Evolutionary conservation across 2,329 filamentous ascomycete genomes (phyloP), one percentile per base, ranked within the genome.

Genomic region (Ceratocystiopsis sp.): DNA sequence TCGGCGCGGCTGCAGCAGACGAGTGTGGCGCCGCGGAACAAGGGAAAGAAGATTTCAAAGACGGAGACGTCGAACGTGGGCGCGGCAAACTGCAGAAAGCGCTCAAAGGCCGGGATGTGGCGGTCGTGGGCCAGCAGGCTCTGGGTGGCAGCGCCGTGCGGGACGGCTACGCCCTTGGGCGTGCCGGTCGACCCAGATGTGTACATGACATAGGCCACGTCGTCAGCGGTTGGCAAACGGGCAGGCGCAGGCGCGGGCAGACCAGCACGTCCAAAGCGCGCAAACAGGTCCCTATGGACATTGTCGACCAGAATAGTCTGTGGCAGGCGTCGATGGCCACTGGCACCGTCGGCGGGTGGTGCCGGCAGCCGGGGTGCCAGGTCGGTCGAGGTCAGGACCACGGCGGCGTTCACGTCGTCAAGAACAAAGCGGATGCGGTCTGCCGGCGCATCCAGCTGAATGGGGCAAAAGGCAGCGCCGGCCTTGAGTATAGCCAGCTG

Each of bases 31-130:
- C 81, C 81, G 45, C 84, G 69, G 48, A 78, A 80, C 15, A 87
- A 64, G 0, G 87, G 82, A 50, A 94, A 94, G 66, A 94, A 94
- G 8, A 93, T 87, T 56, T 95, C 87, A 56, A 95, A 95, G 7
- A 94, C 80, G 0, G 84, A 93, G 9, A 95, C 87, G 58, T 95
- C 87, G 56, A 95, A 95, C 0, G 86, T 94, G 1, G 87, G 84
- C 3, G 85, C 80, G 5, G 87, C 87, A 57, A 94, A 94, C 57
- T 95, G 87, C 1, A 95, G 69, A 57, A 95, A 94, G 38, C 85
- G 73, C 15, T 66, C 66, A 55, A 94, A 94, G 0, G 42, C 35
- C 2, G 87, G 87, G 36, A 95, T 78, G 52, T 87, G 76, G 39
- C 64, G 68, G 53, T 93, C 70, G 55, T 95, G 87, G 2, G 84